Evolutionary conservation across 2,329 filamentous ascomycete genomes (phyloP).

Genomic region (Emmonsiellopsis sp.): DNA sequence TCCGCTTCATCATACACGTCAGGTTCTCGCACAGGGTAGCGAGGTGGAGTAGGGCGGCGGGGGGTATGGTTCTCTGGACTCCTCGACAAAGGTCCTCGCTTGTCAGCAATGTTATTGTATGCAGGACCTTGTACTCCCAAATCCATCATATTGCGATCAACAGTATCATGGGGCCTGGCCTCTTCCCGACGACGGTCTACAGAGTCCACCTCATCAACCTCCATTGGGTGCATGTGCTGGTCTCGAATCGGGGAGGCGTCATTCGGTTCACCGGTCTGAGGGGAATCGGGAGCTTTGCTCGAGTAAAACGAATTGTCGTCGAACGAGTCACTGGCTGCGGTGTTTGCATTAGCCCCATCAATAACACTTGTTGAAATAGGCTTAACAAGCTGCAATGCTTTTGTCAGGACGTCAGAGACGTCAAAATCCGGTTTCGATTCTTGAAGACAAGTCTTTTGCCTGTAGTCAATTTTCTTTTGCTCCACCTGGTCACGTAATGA

Average conservation of each 20-base stretch:
- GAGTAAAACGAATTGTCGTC: slow-evolving; percentile 96
- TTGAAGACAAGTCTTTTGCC: slow-evolving; percentile 40
- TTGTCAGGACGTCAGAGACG: slow-evolving; percentile 61
- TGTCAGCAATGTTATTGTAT: slow-evolving; percentile 27
- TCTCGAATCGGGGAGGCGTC: slow-evolving; percentile 20
- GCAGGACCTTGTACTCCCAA: slow-evolving; percentile 29
- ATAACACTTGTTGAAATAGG: slow-evolving; percentile 51
- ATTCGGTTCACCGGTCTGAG: slow-evolving; percentile 34
- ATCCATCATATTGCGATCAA: slow-evolving; percentile 26
- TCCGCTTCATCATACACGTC: slow-evolving; percentile 37
- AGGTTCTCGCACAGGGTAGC: slow-evolving; percentile 16
- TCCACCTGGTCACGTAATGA: slow-evolving; percentile 68
- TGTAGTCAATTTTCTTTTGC: slow-evolving; percentile 43
- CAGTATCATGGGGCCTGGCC: slow-evolving; percentile 28
- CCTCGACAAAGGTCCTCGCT: slow-evolving; percentile 21
- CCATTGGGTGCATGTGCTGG: slow-evolving; percentile 16
- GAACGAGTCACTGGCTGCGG: slow-evolving; percentile 67
- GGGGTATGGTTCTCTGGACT: slow-evolving; percentile 18
- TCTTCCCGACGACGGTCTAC: slow-evolving; percentile 26
- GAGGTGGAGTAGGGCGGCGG: slow-evolving; percentile 11
- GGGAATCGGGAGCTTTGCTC: slow-evolving; percentile 74
- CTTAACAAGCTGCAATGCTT: slow-evolving; percentile 62
- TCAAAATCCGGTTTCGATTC: slow-evolving; percentile 57
- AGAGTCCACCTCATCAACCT: slow-evolving; percentile 23
- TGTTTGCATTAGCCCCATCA: slow-evolving; percentile 49